These are phyloP conservation scores for Backusella liffmaniae DNA, from an alignment of 192 early-diverging fungal species.

Conservation along the genomic window DNA sequence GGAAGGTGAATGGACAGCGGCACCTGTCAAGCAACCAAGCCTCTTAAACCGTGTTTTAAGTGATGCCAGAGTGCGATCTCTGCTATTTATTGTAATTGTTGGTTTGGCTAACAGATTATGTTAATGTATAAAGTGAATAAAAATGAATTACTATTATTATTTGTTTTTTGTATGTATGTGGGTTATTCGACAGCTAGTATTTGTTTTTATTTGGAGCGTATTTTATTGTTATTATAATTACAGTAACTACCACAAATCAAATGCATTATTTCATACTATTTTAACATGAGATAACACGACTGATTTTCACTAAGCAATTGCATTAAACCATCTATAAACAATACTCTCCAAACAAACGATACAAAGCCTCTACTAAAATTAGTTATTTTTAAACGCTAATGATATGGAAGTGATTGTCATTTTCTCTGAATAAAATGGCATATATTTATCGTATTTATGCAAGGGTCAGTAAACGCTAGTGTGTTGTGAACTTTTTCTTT, in stretches of 20 bases:
- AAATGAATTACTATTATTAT: not conserved
- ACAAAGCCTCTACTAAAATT: no score
- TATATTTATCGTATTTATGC: not conserved
- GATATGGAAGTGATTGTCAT: not conserved
- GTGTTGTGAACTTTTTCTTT: not conserved
- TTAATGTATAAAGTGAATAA: slow-evolving; percentile 2
- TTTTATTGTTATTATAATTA: no score
- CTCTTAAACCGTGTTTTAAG: not conserved
- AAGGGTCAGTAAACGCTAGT: not conserved
- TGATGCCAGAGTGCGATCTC: slow-evolving; percentile 1
- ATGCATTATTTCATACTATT: no score
- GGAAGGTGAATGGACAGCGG: not conserved
- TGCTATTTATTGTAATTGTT: not conserved
- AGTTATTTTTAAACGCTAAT: no score
- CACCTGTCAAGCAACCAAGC: not conserved
- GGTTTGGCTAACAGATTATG: slow-evolving; percentile 1
- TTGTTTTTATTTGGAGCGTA: no score
- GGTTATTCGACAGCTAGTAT: no score
- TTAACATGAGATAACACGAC: no score
- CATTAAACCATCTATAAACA: no score
- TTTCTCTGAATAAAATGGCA: not conserved
- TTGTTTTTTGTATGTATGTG: no score
- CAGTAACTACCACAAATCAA: no score
- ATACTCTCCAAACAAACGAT: no score
- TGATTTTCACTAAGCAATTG: no score